Conservation (phyloP, 2,329 filamentous ascomycete species). For the Beauveria scarabaeidicola region DNA sequence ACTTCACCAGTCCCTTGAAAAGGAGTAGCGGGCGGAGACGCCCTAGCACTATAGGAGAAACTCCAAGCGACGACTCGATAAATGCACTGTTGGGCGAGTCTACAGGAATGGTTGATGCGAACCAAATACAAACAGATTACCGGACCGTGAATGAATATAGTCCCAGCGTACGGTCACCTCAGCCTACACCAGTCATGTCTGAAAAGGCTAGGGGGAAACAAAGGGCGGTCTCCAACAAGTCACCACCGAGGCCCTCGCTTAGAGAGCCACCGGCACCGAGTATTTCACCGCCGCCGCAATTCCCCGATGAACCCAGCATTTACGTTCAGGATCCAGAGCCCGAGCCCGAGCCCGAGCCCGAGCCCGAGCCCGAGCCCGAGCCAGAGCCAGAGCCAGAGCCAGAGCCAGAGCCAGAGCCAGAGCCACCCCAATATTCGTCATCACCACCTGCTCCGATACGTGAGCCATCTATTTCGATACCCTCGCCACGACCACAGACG, state of each 20-base stretch:
- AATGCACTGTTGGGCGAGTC: conserved; percentile 24
- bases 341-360: conserved; percentile 8
- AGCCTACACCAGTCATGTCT: conserved; percentile 2
- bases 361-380: neutral
- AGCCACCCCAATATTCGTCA: neutral
- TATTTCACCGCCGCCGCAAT: neutral
- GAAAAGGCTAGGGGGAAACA: conserved; percentile 15
- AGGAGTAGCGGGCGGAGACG: conserved; percentile 8
- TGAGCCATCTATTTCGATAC: neutral
- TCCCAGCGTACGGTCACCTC: neutral
- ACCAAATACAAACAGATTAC: conserved; percentile 20
- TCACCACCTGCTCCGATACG: neutral
- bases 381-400: conserved; percentile 15
- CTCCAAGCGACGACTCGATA: conserved; percentile 15
- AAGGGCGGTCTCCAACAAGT: neutral
- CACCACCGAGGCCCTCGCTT: neutral
- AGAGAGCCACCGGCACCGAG: neutral
- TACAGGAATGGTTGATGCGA: conserved; percentile 31
- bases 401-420: neutral
- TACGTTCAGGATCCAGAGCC: conserved; percentile 12
- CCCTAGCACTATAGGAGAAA: conserved; percentile 18
- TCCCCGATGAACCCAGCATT: neutral
- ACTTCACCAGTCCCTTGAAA: conserved; percentile 39
- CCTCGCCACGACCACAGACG: neutral
- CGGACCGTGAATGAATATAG: conserved; percentile 4